A percentile compares a stretch with the other conserved stretches of the same genome.
These are phyloP conservation scores for Boletus reticulatus DNA, from an alignment of 768 basidiomycete species.

Conservation along the genomic window DNA sequence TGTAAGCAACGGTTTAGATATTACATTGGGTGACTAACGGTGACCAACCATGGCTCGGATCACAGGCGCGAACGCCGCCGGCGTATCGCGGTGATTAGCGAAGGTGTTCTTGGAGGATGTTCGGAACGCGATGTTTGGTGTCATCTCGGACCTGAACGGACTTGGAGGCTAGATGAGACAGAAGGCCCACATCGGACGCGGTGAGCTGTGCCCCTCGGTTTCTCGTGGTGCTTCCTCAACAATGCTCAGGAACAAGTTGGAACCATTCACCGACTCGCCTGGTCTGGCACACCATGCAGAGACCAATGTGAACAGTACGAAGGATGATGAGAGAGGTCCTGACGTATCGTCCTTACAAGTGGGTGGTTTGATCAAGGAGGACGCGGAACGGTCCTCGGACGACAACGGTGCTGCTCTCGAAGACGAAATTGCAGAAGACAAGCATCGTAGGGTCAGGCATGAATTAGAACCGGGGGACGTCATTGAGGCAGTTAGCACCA, in stretches of 20 bases:
- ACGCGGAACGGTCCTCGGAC: slow-evolving; percentile 7
- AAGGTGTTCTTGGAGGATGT: slow-evolving; percentile 60
- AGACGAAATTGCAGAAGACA: slow-evolving; percentile 85
- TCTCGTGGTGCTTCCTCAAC: neutral
- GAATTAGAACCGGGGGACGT: slow-evolving; percentile 88
- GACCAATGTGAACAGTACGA: slow-evolving; percentile 32
- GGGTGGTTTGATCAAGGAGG: slow-evolving; percentile 17
- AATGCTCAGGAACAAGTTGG: slow-evolving; percentile 66
- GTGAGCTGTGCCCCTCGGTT: slow-evolving; percentile 36
- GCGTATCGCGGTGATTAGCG: slow-evolving; percentile 57
- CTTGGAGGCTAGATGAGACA: slow-evolving; percentile 88
- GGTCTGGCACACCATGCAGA: slow-evolving; percentile 32
- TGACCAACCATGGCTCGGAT: neutral
- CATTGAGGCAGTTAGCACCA: slow-evolving; percentile 83
- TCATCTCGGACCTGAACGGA: slow-evolving; percentile 40
- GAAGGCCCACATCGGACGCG: slow-evolving; percentile 87
- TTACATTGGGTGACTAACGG: slow-evolving; percentile 1
- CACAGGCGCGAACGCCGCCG: slow-evolving; percentile 73
- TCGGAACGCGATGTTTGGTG: slow-evolving; percentile 87
- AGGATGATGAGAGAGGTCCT: slow-evolving; percentile 36
- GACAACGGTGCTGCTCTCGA: slow-evolving; percentile 45
- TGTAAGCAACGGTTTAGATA: slow-evolving; percentile 39
- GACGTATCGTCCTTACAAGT: slow-evolving; percentile 40
- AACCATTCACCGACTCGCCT: slow-evolving; percentile 50
- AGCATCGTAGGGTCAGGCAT: slow-evolving; percentile 81